Evolutionary conservation across 192 early-diverging fungal genomes (phyloP).

Genomic region (Anaeromyces robustus): DNA sequence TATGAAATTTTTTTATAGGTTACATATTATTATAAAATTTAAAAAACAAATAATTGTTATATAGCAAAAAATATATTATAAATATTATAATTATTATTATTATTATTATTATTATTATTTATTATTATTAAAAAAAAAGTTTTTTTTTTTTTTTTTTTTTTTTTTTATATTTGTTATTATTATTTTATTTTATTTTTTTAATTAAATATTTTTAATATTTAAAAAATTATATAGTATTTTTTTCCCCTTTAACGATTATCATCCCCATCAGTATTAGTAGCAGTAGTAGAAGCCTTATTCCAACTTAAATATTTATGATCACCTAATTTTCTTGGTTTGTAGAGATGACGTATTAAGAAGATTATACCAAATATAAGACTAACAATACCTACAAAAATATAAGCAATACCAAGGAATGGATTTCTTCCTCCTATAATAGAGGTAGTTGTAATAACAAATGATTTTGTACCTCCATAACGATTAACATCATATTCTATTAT

Average conservation of each 20-base stretch:
- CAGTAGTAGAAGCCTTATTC: conserved; percentile 43
- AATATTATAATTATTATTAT: too few species aligned
- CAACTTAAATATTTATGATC: conserved; percentile 94
- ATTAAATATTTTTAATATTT: too few species aligned
- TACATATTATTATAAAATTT: too few species aligned
- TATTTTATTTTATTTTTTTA: too few species aligned
- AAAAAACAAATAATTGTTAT: too few species aligned
- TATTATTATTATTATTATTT: too few species aligned
- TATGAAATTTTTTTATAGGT: too few species aligned
- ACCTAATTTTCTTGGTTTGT: conserved; percentile 85
- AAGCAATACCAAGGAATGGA: conserved; percentile 87
- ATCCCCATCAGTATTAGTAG: neutral
- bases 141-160: too few species aligned
- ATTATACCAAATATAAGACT: conserved; percentile 76
- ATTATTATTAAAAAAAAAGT: too few species aligned
- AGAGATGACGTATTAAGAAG: conserved; percentile 80
- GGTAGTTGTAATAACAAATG: conserved; percentile 80
- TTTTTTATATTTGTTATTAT: too few species aligned
- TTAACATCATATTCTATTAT: conserved; percentile 63
- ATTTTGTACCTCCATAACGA: conserved; percentile 86
- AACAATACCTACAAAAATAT: conserved; percentile 80
- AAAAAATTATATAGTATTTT: too few species aligned
- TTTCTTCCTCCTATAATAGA: conserved; percentile 96
- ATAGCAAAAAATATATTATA: too few species aligned
- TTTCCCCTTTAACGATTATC: neutral